Base-by-base conservation (phyloP, 2,329 filamentous ascomycete genomes). In the Colletotrichum liriopes region DNA sequence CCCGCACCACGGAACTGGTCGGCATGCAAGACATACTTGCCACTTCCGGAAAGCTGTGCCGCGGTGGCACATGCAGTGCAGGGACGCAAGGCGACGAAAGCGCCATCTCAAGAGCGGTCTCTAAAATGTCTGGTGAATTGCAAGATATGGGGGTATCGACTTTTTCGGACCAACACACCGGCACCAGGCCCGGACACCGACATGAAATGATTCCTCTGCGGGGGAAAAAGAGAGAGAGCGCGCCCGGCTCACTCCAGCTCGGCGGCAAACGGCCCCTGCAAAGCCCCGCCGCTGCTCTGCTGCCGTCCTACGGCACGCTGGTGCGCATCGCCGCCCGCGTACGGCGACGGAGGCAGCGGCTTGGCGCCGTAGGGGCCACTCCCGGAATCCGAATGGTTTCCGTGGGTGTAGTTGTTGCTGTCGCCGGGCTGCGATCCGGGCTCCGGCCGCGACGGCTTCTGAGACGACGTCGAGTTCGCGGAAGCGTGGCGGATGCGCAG, bases 221-320 rank as follows among this genome's bases (percentile, higher is more conserved):
- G 11, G 16, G 23, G 23, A 14, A 52, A 6, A 3, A 7, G 11
- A 11, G 26, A 32, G 3, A 52, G 23, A 18, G 18, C 35, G 29
- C 35, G 51, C 54, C 54, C 66, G 14, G 63, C 41, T 69, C 52
- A 72, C 32, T 71, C 66, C 66, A 71, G 41, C 61, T 71, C 70
- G 67, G 70, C 66, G 9, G 65, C 23, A 29, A 72, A 65, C 7
- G 59, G 65, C 35, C 59, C 66, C 18, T 47, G 62, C 37, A 47
- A 14, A 32, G 62, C 45, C 20, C 47, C 62, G 60, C 60, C 45
- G 18, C 60, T 60, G 20, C n/a, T n/a, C 23, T 61, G 55, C 39
- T 72, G 65, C n/a, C 35, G 58, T 26, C 37, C 55, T 2, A 41
- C 18, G 7, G 18, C 39, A 23, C 41, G 66, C 41, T 43, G 67